Percentiles rank a stretch among this genome's conserved stretches.
These are phyloP conservation scores for Penicillium parvum DNA, from an alignment of 495 filamentous ascomycete genomes.

Conservation along the genomic window DNA sequence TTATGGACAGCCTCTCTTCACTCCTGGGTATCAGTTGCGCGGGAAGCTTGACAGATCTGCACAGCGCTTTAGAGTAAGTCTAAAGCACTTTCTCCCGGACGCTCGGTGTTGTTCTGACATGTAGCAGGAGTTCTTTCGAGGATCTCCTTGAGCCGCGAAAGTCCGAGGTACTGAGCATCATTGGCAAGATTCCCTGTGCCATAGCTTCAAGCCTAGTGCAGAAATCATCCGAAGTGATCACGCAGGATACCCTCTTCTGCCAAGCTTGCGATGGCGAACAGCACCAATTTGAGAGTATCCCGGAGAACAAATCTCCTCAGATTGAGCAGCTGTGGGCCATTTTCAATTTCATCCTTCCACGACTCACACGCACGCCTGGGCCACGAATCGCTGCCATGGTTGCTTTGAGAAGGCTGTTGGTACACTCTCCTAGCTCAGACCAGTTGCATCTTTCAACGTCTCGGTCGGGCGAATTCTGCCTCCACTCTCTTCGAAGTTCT, in stretches of 20 bases:
- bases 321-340: conserved; percentile 47
- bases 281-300: conserved; percentile 6
- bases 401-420: conserved; percentile 60
- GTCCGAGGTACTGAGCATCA: conserved; percentile 27
- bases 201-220: conserved; percentile 23
- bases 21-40: conserved; percentile 16
- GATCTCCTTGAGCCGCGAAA: conserved; percentile 26
- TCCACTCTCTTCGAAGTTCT: conserved; percentile 76
- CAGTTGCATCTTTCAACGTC: conserved; percentile 65
- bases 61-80: conserved; percentile 30
- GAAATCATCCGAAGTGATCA: conserved; percentile 12
- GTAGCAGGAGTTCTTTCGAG: conserved; percentile 23
- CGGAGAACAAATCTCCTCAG: conserved; percentile 19
- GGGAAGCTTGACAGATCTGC: conserved; percentile 22
- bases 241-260: conserved; percentile 31
- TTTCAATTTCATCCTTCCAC: conserved; percentile 53
- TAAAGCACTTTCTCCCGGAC: too few relatives aligned
- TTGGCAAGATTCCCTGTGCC: conserved; percentile 45
- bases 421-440: conserved; percentile 52
- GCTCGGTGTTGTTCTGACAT: conserved; percentile 8
- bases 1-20: conserved; percentile 16
- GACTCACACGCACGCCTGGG: conserved; percentile 54
- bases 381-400: conserved; percentile 70
- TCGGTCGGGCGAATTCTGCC: conserved; percentile 68
- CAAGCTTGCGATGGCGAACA: conserved; percentile 31